Base-by-base conservation (phyloP, 768 basidiomycete species). In the Mycena olivaceomarginata region DNA sequence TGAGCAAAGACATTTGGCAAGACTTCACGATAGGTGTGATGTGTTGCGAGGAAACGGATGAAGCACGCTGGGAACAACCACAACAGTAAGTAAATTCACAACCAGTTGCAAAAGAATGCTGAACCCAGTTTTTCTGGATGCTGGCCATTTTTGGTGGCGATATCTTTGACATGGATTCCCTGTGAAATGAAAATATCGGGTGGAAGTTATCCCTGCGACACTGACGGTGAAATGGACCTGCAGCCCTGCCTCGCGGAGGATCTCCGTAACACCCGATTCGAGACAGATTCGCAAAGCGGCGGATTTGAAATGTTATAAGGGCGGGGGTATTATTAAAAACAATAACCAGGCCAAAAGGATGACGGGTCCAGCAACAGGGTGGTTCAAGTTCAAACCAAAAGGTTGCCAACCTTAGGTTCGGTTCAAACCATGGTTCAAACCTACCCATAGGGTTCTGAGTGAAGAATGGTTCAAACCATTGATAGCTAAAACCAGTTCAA, bases 161-260 rank as follows among this genome's bases (percentile, higher is more conserved):
- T 87, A 18, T 85, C 84, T 10, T 79, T 69, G 20, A 86, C 82
- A 65, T 87, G 87, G 22, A 85, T 73, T 5, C 85, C 85, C 84
- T 85, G 57, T 15, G 31, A 31, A 31, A 68, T 12, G 15, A 39
- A 10, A 39, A 4, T 12, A 62, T 18, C 20, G 45, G 65, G n/a
- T 4, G 10, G 1, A 5, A 9, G 25, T 18, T 10, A 22, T 2
- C 4, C n/a, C n/a, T n/a, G n/a, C n/a, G n/a, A n/a, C n/a, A 5
- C 39, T 20, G 2, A 1, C 39, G 8, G 6, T 4, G 4, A 12
- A 18, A 60, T 69, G 6, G 59, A 85, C 86, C 59, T 85, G 64
- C 4, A 83, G 81, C 20, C 89, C 89, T 15, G 85, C 87, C 70
- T 87, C 87, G 1, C 86, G 83, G 15, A 90, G 76, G 3, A 89